Evolutionary conservation across 768 basidiomycete species (phyloP).

Genomic region (Tricholoma bakamatsutake): DNA sequence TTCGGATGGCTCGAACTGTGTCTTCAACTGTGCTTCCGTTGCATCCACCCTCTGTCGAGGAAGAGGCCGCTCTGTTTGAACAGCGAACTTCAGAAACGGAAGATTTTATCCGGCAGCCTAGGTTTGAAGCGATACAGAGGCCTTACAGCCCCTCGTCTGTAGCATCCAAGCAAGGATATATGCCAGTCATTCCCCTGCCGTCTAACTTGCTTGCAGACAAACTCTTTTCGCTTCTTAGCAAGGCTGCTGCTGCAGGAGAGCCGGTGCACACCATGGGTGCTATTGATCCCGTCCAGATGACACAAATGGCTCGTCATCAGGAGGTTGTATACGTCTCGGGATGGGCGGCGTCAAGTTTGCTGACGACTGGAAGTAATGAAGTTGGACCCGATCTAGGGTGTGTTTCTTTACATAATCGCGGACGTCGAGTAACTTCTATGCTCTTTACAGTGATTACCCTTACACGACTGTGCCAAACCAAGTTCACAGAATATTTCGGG

Average conservation of each 20-base stretch:
- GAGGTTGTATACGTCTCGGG: slow-evolving; percentile 91
- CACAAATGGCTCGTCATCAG: slow-evolving; percentile 84
- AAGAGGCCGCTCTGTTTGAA: slow-evolving; percentile 55
- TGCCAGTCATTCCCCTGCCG: slow-evolving; percentile 72
- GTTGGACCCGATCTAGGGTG: slow-evolving; percentile 89
- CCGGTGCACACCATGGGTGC: slow-evolving; percentile 92
- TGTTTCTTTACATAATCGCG: slow-evolving; percentile 24
- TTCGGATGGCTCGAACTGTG: slow-evolving; percentile 29
- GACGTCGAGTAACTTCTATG: background rate
- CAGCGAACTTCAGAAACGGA: slow-evolving; percentile 58
- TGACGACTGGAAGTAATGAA: slow-evolving; percentile 88
- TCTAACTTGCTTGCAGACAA: slow-evolving; percentile 82
- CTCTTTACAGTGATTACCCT: slow-evolving; percentile 69
- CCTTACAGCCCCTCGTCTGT: slow-evolving; percentile 79
- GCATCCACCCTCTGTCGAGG: slow-evolving; percentile 48
- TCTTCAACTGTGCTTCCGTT: slow-evolving; percentile 46
- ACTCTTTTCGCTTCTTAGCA: slow-evolving; percentile 62
- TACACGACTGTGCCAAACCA: slow-evolving; percentile 97
- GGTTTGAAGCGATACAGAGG: slow-evolving; percentile 68
- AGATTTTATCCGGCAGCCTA: slow-evolving; percentile 68
- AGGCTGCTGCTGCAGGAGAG: slow-evolving; percentile 52
- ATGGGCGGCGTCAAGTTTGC: slow-evolving; percentile 81
- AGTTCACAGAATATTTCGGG: slow-evolving; percentile 85
- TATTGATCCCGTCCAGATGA: slow-evolving; percentile 92
- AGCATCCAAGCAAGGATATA: slow-evolving; percentile 83